Conservation (phyloP, 495 filamentous ascomycete species). For the Astrothelium subdiscretum region DNA sequence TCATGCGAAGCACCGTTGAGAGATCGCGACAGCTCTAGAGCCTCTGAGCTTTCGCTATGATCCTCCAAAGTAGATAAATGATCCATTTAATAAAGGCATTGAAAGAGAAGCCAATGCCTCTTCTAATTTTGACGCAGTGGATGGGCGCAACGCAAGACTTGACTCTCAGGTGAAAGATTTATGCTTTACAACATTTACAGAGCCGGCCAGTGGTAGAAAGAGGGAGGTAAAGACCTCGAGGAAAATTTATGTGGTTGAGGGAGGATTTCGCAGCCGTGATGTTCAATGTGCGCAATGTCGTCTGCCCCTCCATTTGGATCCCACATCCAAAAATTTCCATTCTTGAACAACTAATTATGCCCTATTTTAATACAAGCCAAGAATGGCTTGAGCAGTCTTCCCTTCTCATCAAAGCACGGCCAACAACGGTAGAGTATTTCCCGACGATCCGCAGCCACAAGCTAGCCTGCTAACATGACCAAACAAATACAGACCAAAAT, state of each 20-base stretch:
- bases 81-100: too few relatives aligned
- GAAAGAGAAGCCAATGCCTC: too few relatives aligned
- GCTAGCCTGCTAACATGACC: constrained; percentile 2
- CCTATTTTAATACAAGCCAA: constrained; percentile 48
- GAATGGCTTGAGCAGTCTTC: constrained; percentile 54
- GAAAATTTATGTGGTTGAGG: too few relatives aligned
- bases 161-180: too few relatives aligned
- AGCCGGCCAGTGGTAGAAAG: too few relatives aligned
- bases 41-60: neutral
- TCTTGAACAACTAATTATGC: constrained; percentile 33
- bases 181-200: too few relatives aligned
- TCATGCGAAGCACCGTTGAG: neutral
- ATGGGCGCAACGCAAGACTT: too few relatives aligned
- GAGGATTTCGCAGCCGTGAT: too few relatives aligned
- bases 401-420: constrained; percentile 50
- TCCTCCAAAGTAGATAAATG: neutral
- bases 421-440: constrained; percentile 42
- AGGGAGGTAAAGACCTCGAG: neutral
- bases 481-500: constrained; percentile 51
- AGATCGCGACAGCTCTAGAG: neutral
- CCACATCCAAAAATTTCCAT: neutral
- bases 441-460: constrained; percentile 4
- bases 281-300: too few relatives aligned
- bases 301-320: neutral
- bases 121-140: too few relatives aligned